A percentile compares a stretch with the other conserved stretches of the same genome.
Conservation (phyloP, 2,329 filamentous ascomycete genomes). For the Phialophora verrucosa region DNA sequence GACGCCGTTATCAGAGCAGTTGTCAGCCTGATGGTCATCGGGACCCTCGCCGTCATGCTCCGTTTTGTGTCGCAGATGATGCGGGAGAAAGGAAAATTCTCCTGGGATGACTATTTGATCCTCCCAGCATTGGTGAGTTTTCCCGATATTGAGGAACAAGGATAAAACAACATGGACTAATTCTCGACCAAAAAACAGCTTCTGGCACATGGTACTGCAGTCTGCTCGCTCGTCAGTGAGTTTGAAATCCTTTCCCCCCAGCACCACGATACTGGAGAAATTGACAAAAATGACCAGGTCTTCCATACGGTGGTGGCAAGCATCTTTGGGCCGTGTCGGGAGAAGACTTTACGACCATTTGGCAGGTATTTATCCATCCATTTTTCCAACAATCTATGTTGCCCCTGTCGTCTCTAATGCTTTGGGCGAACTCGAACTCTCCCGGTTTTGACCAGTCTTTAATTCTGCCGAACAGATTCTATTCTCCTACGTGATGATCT, state of each 20-base stretch:
- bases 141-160: constrained; percentile 15
- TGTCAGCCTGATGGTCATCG: constrained; percentile 18
- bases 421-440: constrained; percentile 18
- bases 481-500: constrained; percentile 21
- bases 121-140: constrained; percentile 15
- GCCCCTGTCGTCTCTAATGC: constrained; percentile 8
- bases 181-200: constrained; percentile 13
- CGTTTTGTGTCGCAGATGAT: constrained; percentile 14
- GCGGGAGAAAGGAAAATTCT: constrained; percentile 14
- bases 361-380: constrained; percentile 16
- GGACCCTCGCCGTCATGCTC: constrained; percentile 11
- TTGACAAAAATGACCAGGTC: constrained; percentile 16
- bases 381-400: constrained; percentile 12
- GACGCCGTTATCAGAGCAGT: constrained; percentile 13
- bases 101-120: constrained; percentile 20
- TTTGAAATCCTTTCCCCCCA: constrained; percentile 9
- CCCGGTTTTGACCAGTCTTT: constrained; percentile 16
- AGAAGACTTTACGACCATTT: constrained; percentile 20
- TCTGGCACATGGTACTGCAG: constrained; percentile 17
- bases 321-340: constrained; percentile 15
- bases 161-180: constrained; percentile 14
- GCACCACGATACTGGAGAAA: constrained; percentile 4
- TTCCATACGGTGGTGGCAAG: constrained; percentile 16
- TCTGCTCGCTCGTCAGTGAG: constrained; percentile 19
- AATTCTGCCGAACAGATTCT: constrained; percentile 19